These are phyloP conservation scores for Chaetomium tenue DNA, from an alignment of 495 filamentous ascomycete species.

Conservation along the genomic window DNA sequence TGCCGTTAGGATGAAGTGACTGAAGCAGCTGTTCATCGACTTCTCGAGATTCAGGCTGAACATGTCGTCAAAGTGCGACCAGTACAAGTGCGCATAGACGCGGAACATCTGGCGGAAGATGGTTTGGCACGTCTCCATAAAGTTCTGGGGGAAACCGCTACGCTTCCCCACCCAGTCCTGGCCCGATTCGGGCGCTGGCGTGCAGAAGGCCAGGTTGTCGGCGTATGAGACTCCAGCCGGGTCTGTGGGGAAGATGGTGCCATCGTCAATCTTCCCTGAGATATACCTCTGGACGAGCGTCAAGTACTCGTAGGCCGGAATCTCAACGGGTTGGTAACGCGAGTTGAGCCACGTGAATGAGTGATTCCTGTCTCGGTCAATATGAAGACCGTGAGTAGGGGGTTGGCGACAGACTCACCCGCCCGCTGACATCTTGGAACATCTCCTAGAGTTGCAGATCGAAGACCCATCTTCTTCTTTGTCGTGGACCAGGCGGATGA, in stretches of 20 bases:
- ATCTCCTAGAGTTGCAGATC: conserved; percentile 78
- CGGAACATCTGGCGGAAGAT: conserved; percentile 98
- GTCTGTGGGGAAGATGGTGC: conserved; percentile 80
- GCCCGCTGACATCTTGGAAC: conserved; percentile 88
- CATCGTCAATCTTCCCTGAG: conserved; percentile 82
- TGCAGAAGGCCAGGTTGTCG: conserved; percentile 55
- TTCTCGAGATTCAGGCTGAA: conserved; percentile 79
- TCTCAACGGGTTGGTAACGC: conserved; percentile 61
- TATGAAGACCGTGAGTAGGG: too few species aligned
- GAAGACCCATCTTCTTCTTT: conserved; percentile 68
- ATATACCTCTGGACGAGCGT: conserved; percentile 94
- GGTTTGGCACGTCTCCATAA: conserved; percentile 81
- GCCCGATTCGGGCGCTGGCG: conserved; percentile 58
- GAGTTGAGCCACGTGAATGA: conserved; percentile 91
- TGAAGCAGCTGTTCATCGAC: conserved; percentile 91
- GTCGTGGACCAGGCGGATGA: conserved; percentile 79
- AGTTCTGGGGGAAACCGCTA: conserved; percentile 83
- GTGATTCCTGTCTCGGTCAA: conserved; percentile 57
- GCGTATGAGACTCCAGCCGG: conserved; percentile 57
- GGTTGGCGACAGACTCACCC: conserved; percentile 58
- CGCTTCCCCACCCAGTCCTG: conserved; percentile 75
- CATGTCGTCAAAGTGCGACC: conserved; percentile 79
- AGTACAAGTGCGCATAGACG: conserved; percentile 88
- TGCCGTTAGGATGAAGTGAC: conserved; percentile 86
- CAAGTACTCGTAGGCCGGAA: conserved; percentile 82